phyloP scores from a whole-genome alignment of 2,329 filamentous ascomycete genomes.

The Juglanconis juglandina region DNA sequence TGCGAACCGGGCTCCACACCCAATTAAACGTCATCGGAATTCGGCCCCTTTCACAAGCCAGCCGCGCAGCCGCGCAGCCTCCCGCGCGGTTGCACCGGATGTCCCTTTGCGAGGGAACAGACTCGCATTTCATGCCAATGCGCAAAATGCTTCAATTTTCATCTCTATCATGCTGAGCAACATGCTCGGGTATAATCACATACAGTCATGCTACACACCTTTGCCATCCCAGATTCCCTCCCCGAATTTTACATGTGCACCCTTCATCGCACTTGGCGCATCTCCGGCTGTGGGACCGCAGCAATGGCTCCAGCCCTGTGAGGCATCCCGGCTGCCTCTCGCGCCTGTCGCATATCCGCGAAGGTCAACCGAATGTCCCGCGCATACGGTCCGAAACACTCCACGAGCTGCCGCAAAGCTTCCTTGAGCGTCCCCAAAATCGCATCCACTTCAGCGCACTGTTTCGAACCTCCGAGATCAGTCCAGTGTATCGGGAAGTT shows the following conservation, averaged over 20 bases:
- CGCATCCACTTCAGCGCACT: constrained; percentile 66
- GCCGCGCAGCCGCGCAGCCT: neutral
- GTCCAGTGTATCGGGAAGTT: constrained; percentile 71
- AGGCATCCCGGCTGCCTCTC: constrained; percentile 50
- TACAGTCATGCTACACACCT: constrained; percentile 1
- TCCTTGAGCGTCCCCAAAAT: constrained; percentile 63
- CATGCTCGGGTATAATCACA: constrained; percentile 17
- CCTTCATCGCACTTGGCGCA: constrained; percentile 28
- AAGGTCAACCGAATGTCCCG: constrained; percentile 65
- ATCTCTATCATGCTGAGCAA: constrained; percentile 14
- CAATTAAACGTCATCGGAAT: constrained; percentile 17
- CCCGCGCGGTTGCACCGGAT: neutral
- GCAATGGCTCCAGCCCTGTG: constrained; percentile 14
- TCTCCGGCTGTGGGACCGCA: constrained; percentile 27
- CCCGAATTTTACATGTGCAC: neutral
- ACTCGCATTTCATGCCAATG: neutral
- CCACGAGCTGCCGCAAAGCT: constrained; percentile 63
- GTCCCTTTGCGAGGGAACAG: too few species aligned
- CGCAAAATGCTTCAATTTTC: neutral
- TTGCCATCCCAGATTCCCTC: neutral
- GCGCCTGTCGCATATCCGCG: constrained; percentile 70
- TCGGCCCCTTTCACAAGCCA: neutral
- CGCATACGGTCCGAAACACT: constrained; percentile 72
- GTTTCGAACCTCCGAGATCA: constrained; percentile 58
- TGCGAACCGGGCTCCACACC: constrained; percentile 14